Evolutionary conservation across 2,329 filamentous ascomycete species (phyloP).

Genomic region (Calonectria leucothoes): DNA sequence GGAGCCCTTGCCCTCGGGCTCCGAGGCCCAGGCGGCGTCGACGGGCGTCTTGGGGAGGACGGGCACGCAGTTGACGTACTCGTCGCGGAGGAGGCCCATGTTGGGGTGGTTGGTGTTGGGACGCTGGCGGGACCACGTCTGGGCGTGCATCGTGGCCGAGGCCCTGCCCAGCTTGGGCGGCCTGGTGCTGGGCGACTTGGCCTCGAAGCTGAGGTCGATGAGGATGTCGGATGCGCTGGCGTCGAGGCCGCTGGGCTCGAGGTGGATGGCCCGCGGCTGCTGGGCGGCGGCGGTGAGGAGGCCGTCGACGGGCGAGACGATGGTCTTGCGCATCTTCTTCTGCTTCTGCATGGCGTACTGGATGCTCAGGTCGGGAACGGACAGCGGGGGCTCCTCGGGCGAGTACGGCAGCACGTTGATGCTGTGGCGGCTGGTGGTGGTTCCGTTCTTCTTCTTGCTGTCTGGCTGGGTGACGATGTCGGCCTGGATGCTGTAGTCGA

Average conservation of each 20-base stretch:
- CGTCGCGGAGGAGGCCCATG: constrained; percentile 23
- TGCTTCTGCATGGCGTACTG: constrained; percentile 28
- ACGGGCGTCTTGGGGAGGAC: neutral
- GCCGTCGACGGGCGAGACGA: constrained; percentile 31
- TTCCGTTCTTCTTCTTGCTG: constrained; percentile 13
- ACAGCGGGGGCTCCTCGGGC: constrained; percentile 36
- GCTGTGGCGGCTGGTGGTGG: constrained; percentile 22
- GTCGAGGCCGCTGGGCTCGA: constrained; percentile 28
- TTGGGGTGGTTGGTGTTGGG: constrained; percentile 33
- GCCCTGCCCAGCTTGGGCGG: constrained; percentile 29
- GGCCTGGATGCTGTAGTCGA: constrained; percentile 32
- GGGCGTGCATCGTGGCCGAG: constrained; percentile 24
- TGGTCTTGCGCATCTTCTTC: constrained; percentile 36
- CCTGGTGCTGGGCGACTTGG: constrained; percentile 19
- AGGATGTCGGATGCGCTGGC: constrained; percentile 26
- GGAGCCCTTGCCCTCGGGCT: neutral
- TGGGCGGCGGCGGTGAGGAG: constrained; percentile 32
- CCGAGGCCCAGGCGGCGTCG: neutral
- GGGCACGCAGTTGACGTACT: constrained; percentile 2
- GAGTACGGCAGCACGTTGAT: constrained; percentile 37
- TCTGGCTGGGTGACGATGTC: constrained; percentile 18
- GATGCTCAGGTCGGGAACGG: constrained; percentile 30
- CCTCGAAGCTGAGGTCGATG: constrained; percentile 31
- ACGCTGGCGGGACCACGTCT: constrained; percentile 38
- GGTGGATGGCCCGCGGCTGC: constrained; percentile 32